These are phyloP conservation scores for Suhomyces bokatorum DNA, from an alignment of 1,139 yeast species.

Conservation along the genomic window DNA sequence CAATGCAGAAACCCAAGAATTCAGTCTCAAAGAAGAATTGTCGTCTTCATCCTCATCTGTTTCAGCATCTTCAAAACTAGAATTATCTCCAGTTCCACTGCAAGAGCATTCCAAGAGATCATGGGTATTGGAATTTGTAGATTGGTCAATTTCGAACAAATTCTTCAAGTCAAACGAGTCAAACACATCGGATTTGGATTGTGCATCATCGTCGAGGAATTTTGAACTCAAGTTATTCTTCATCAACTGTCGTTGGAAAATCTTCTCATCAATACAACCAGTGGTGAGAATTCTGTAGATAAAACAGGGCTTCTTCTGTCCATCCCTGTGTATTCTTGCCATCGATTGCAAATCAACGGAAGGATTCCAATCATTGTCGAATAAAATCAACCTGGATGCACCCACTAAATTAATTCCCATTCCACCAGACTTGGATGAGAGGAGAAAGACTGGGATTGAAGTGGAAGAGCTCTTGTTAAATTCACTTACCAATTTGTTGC, in stretches of 20 bases:
- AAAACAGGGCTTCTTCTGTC: constrained; percentile 76
- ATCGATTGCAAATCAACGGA: constrained; percentile 90
- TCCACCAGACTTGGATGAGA: constrained; percentile 94
- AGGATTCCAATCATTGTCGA: constrained; percentile 96
- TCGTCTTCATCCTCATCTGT: constrained; percentile 17
- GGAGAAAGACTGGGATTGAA: constrained; percentile 61
- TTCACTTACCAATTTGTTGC: constrained; percentile 65
- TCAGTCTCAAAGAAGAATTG: constrained; percentile 11
- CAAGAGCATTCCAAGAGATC: constrained; percentile 79
- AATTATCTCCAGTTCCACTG: constrained; percentile 43
- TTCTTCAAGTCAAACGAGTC: constrained; percentile 68
- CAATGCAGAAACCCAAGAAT: constrained; percentile 54
- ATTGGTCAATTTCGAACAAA: constrained; percentile 59
- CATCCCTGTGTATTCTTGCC: constrained; percentile 95
- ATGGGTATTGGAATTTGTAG: constrained; percentile 73
- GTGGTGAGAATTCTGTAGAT: constrained; percentile 82
- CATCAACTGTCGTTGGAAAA: constrained; percentile 89
- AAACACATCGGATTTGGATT: constrained; percentile 46
- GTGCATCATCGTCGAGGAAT: constrained; percentile 60
- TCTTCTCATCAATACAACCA: constrained; percentile 93
- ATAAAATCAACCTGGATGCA: constrained; percentile 79
- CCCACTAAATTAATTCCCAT: constrained; percentile 89
- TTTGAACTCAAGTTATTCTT: constrained; percentile 79
- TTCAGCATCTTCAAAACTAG: constrained; percentile 20
- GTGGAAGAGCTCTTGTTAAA: constrained; percentile 58